Evolutionary conservation across 169 alveolate genomes (phyloP).

Genomic region (Amoebophrya sp.): DNA sequence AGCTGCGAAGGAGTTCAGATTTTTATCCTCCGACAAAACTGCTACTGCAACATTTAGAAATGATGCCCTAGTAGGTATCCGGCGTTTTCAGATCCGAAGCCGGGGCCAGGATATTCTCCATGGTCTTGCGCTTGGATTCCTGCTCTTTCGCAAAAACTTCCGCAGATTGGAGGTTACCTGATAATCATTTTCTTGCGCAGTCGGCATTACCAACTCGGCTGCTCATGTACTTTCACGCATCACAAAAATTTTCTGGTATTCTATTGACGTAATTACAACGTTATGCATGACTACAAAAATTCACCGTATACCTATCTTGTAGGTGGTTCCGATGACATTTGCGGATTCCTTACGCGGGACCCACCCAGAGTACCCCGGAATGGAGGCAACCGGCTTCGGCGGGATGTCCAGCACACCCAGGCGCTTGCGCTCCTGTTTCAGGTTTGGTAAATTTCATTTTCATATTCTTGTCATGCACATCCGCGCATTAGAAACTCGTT

Average conservation of each 20-base stretch:
- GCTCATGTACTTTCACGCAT: no score
- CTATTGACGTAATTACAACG: not conserved
- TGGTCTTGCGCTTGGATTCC: not conserved
- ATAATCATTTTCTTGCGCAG: no score
- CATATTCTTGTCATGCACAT: no score
- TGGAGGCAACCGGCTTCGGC: not conserved
- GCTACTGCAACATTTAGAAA: no score
- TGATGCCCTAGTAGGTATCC: not conserved
- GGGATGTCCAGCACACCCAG: slow-evolving; percentile 11
- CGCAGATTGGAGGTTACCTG: slow-evolving; percentile 5
- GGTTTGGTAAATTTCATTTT: no score
- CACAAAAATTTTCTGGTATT: no score
- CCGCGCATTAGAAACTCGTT: no score
- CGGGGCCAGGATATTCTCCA: not conserved
- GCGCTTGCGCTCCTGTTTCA: not conserved
- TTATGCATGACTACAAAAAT: not conserved
- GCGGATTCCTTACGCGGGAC: not conserved
- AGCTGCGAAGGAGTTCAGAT: no score
- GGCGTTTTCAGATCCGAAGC: not conserved
- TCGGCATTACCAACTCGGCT: no score
- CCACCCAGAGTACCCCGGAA: not conserved
- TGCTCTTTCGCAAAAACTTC: not conserved
- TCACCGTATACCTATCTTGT: not conserved
- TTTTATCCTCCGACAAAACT: no score
- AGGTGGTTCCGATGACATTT: slow-evolving; percentile 17